These are phyloP conservation scores for Rauvolfia tetraphylla DNA, from an alignment of 257 asterid genomes.

Conservation along the genomic window DNA sequence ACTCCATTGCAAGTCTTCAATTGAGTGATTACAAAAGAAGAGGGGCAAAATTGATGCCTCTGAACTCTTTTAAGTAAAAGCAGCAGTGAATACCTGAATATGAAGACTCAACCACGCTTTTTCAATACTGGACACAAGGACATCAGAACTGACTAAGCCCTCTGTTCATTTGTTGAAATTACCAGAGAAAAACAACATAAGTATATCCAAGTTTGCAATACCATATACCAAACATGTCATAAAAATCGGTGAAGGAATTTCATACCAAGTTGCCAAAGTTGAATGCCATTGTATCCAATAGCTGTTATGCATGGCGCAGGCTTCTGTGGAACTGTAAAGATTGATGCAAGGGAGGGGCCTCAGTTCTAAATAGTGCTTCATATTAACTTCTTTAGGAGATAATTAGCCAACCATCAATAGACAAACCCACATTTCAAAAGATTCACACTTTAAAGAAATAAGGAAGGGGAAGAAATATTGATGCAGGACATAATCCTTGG, in stretches of 20 bases:
- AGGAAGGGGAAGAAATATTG: neutral
- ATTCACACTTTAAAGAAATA: neutral
- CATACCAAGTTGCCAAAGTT: slow-evolving; percentile 76
- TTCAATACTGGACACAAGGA: slow-evolving; percentile 71
- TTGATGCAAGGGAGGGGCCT: slow-evolving; percentile 45
- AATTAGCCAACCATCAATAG: neutral
- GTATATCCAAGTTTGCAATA: neutral
- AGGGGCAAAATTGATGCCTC: neutral
- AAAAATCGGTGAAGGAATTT: slow-evolving; percentile 1
- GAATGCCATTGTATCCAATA: slow-evolving; percentile 77
- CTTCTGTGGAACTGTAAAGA: slow-evolving; percentile 65
- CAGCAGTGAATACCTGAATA: slow-evolving; percentile 57
- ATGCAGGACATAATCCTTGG: too few relatives aligned
- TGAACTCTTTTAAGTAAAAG: neutral
- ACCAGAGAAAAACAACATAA: neutral
- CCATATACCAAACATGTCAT: neutral
- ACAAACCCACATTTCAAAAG: neutral
- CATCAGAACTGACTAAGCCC: slow-evolving; percentile 68
- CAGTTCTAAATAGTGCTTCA: neutral
- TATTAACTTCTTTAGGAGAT: neutral
- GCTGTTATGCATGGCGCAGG: slow-evolving; percentile 80
- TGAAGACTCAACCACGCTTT: slow-evolving; percentile 92
- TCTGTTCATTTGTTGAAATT: slow-evolving; percentile 32
- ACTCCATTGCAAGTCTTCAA: neutral
- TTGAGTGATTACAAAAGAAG: neutral